These are phyloP conservation scores for Colletotrichum spinosum DNA, from an alignment of 2,329 filamentous ascomycete species.

Conservation along the genomic window DNA sequence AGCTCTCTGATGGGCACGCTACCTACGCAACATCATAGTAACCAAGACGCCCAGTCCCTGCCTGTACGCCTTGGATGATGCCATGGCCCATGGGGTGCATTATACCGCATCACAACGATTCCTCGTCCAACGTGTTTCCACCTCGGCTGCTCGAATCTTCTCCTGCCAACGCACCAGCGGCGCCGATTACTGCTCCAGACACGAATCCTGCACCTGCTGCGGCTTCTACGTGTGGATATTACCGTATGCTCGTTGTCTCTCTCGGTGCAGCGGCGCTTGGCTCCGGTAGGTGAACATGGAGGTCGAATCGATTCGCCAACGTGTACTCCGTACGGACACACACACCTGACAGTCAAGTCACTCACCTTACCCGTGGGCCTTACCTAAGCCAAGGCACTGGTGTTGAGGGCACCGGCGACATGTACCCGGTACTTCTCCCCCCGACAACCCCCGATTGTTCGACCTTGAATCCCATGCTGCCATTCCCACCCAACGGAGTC, in stretches of 20 bases:
- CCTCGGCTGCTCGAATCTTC: slow-evolving; percentile 19
- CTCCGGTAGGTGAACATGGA: too few species aligned
- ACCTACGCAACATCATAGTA: too few species aligned
- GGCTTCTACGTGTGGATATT: not conserved
- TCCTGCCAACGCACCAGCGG: slow-evolving; percentile 17
- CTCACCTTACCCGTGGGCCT: not conserved
- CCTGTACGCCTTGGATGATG: not conserved
- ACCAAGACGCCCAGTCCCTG: too few species aligned
- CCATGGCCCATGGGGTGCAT: slow-evolving; percentile 22
- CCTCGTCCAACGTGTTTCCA: slow-evolving; percentile 28
- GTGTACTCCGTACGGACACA: too few species aligned
- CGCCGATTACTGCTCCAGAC: not conserved
- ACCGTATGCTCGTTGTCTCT: too few species aligned
- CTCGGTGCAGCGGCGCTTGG: too few species aligned
- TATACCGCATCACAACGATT: slow-evolving; percentile 29
- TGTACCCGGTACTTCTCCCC: slow-evolving; percentile 24
- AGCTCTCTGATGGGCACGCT: too few species aligned
- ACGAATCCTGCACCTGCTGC: not conserved
- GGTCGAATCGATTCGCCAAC: not conserved
- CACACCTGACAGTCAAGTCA: not conserved
- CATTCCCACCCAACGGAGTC: slow-evolving; percentile 11
- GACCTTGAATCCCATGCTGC: slow-evolving; percentile 29
- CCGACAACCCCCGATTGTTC: slow-evolving; percentile 23
- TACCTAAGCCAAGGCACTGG: not conserved
- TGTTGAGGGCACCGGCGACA: slow-evolving; percentile 1